Base-by-base conservation (phyloP, 768 basidiomycete genomes). In the Phylloporus arenicola region DNA sequence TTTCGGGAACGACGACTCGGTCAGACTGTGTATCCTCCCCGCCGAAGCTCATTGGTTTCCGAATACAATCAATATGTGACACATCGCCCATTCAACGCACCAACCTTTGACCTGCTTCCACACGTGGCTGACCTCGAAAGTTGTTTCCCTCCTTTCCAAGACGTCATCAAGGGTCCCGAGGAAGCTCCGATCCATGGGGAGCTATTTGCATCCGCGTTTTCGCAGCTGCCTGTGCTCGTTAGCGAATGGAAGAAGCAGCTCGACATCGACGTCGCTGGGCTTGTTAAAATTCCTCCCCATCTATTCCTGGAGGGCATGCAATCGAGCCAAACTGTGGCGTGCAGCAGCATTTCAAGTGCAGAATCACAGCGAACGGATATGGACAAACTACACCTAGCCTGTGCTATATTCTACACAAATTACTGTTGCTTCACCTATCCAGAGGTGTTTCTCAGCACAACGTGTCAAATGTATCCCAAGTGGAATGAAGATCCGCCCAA, bases 301-400 rank as follows among this genome's bases (percentile, higher is more conserved):
- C 6, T 29, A 29, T 29, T 9, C 27, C 9, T 6, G 27, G 27
- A 29, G 27, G 27, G 27, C 8, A 29, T 24, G 22, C 22, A 24
- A 24, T 24, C 22, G 22, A 24, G 22, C 22, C 22, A 5, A 24
- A 24, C 3, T 5, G 22, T 24, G 22, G 22, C 22, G 22, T 24
- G 22, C 5, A 24, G 22, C 22, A 24, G 22, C 22, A 5, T 24
- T 24, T 24, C 22, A 24, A 24, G 22, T 24, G 22, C 27, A 10
- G 27, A 5, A 29, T 29, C 27, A 29, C 8, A 10, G 3, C 27
- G 9, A 29, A 10, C 6, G 27, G 13, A 33, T 10, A 13, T 11
- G 31, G 30, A 44, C 19, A 57, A 29, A 33, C 14, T 57, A 29
- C 33, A 14, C 10, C 33, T 57, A 3, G 56, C 57, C 12, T 57